Base-by-base conservation (phyloP, 164 flowering plant genomes). In the Brasenia schreberi region DNA sequence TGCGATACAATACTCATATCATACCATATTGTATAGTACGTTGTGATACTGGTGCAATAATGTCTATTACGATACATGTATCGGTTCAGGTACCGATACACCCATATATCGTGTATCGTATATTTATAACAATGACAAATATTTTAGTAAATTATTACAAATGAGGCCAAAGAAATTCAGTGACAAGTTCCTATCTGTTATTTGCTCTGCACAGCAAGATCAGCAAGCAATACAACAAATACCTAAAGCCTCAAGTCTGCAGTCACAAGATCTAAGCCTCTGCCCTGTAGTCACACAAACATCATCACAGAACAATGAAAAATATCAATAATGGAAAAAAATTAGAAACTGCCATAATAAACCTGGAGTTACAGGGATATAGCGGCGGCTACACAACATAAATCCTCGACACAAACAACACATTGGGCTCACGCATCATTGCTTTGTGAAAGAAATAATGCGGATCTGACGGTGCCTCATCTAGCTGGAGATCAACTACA, bases 321-420 rank as follows among this genome's bases (percentile, higher is more conserved):
- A 14, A 9, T 49, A 14, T 14, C 56, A 49, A 14, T 9, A 49
- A 49, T 49, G 56, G 56, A 49, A 49, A 14, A 49, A 14, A 49
- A 6, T 9, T 49, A 49, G 56, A 49, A 49, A 49, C 56, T 9
- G 16, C 56, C 56, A 49, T 5, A 14, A 49, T 14, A 49, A 49
- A 49, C 12, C 56, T 49, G 56, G 69, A 68, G 68, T 61, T 63
- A 58, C 76, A 73, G 68, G 69, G 60, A 64, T 7, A 18, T 44
- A 66, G 59, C 52, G 14, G 39, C 39, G 39, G 4, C 2, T 33
- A 33, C 39, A 33, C 39, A 33, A 3, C 39, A 33, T 33, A 1
- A 33, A 33, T 33, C 39, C 39, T 33, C 39, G 4, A 33, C 39
- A 33, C 39, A 33, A 33, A 33, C 39, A 1, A 33, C 39, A 33